phyloP scores from a whole-genome alignment of 129 eudicot genomes.

The Lactuca sativa region DNA sequence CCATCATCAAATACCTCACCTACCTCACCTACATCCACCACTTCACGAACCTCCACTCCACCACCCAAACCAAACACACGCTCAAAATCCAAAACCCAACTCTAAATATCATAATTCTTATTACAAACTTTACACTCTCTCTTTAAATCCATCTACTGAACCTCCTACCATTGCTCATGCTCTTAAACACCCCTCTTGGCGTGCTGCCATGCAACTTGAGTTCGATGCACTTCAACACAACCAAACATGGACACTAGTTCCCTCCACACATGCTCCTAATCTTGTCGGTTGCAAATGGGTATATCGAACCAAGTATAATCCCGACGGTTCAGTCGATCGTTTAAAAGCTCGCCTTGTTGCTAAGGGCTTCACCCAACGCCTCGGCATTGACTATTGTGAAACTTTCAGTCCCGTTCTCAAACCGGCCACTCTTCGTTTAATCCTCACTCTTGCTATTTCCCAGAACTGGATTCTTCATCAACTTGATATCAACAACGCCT shows the following conservation, averaged over 20 bases:
- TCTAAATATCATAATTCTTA: neutral
- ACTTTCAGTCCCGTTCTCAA: neutral
- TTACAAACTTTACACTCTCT: neutral
- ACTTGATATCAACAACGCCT: neutral
- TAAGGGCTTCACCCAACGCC: neutral
- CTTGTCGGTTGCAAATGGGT: too few species aligned
- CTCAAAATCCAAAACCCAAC: neutral
- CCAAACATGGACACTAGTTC: neutral
- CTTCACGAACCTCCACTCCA: neutral
- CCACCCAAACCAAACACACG: neutral
- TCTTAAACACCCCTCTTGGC: neutral
- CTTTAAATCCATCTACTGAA: neutral
- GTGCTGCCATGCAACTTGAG: neutral
- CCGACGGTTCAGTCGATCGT: neutral
- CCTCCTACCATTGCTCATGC: conserved; percentile 6
- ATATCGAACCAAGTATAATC: too few species aligned
- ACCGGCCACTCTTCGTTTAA: neutral
- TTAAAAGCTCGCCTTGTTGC: neutral
- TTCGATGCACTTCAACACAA: neutral
- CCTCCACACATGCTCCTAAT: neutral
- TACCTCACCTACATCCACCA: neutral
- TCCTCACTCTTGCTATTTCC: too few species aligned
- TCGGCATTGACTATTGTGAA: neutral
- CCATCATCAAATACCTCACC: neutral
- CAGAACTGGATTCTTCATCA: neutral